Evolutionary conservation across 345 rosid genomes (phyloP), one percentile per base, ranked within the genome.

Genomic region (Fremontodendron californicum): DNA sequence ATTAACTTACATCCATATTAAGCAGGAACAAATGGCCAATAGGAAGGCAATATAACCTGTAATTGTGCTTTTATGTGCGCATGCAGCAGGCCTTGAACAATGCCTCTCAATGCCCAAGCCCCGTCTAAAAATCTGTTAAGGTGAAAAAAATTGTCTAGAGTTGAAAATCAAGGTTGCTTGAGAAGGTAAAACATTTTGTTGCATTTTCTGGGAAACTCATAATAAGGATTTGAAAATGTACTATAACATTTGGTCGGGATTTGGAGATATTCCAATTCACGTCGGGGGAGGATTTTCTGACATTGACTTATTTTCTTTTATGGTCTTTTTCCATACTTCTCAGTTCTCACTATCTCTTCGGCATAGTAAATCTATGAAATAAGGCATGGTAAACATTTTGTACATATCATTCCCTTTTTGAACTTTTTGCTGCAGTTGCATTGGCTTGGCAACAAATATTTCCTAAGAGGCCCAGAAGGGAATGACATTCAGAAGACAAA

Each of bases 401-500:
- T 27, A 25, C 9, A 3, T 21, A 52, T 18, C 16, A n/a, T 49
- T 18, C 25, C 16, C 45, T 7, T 58, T 40, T 16, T 19, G 29
- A 27, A 27, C 33, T 45, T 1, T 45, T 67, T 33, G 74, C 8
- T 78, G 69, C 82, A 87, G 90, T 67, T 16, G 76, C 90, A 85
- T 75, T 87, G 90, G 90, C 87, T 87, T 42, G 90, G 90, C 29
- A 40, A 72, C 75, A 82, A 80, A 72, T 87, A 83, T 74, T 81
- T 75, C 73, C 9, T 82, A 12, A 81, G 84, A 63, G 87, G 90
- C 2, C 80, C 87, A 1, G 85, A 77, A 78, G 90, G 90, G 71
- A 87, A 87, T 73, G 85, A 87, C 49, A 85, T 87, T 57, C 84
- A 87, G 13, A 87, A 87, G 81, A 81, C 88, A 29, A 87, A 87